phyloP scores from a whole-genome alignment of 352 stramenopile species.

The Pythium chondricola region DNA sequence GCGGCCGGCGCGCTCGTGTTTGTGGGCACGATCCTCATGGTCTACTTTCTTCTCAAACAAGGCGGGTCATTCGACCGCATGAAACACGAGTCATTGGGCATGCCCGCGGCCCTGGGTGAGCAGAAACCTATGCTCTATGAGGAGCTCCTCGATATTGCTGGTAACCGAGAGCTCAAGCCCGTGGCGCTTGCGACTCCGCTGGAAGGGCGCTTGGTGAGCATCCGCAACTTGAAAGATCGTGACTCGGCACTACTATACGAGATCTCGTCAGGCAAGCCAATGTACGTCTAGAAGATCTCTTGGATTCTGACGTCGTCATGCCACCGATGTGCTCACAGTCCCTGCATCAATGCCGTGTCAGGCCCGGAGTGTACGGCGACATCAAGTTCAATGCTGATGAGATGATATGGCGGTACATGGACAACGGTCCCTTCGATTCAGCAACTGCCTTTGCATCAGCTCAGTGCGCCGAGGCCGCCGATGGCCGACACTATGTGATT shows the following conservation, averaged over 20 bases:
- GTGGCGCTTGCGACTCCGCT: constrained; percentile 27
- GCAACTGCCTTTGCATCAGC: constrained; percentile 25
- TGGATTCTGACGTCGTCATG: not conserved
- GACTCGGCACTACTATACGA: constrained; percentile 32
- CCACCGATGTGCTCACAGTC: not conserved
- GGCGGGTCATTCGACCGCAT: constrained; percentile 89
- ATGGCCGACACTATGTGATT: constrained; percentile 60
- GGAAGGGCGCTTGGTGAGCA: constrained; percentile 27
- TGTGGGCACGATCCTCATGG: constrained; percentile 66
- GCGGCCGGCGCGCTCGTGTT: constrained; percentile 80
- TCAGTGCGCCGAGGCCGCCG: constrained; percentile 29
- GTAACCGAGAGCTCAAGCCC: constrained; percentile 30
- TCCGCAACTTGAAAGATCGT: constrained; percentile 40
- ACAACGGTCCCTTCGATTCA: constrained; percentile 48
- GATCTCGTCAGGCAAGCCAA: constrained; percentile 41
- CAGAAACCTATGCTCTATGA: constrained; percentile 85
- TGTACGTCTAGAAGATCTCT: constrained; percentile 12
- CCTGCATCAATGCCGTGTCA: constrained; percentile 4
- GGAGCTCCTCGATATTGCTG: constrained; percentile 59
- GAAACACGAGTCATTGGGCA: constrained; percentile 60
- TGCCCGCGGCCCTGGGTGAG: constrained; percentile 50
- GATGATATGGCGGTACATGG: constrained; percentile 72
- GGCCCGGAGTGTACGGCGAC: constrained; percentile 53
- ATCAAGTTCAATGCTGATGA: constrained; percentile 65
- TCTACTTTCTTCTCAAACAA: constrained; percentile 78